A percentile compares a stretch with the other conserved stretches of the same genome.
Conservation (phyloP, 176 grass and related monocot species). For the Aegilops bicornis region DNA sequence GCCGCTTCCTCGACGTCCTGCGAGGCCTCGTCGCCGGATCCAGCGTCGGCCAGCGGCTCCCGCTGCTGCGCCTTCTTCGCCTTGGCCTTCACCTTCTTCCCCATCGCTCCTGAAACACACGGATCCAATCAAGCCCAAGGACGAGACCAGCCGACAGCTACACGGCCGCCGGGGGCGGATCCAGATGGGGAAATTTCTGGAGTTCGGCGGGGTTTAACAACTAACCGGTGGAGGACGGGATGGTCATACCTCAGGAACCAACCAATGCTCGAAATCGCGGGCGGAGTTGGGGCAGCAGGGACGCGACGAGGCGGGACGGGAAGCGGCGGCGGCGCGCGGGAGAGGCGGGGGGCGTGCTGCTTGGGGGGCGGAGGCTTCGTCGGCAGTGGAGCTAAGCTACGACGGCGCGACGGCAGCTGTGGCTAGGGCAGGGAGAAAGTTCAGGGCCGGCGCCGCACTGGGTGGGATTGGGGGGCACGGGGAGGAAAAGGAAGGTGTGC, state of each 20-base stretch:
- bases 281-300: neutral
- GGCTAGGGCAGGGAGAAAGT: neutral
- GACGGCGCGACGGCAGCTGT: neutral
- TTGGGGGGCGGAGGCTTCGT: neutral
- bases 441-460: conserved; percentile 3
- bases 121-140: conserved; percentile 25
- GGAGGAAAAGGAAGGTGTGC: neutral
- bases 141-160: neutral
- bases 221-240: neutral
- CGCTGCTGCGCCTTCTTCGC: conserved; percentile 31
- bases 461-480: neutral
- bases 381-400: neutral
- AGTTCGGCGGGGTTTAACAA: neutral
- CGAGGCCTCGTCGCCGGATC: conserved; percentile 39
- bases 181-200: neutral
- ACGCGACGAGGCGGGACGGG: neutral
- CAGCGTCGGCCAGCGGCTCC: conserved; percentile 21
- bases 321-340: neutral
- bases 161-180: neutral
- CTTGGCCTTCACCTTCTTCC: conserved; percentile 53
- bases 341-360: neutral
- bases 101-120: conserved; percentile 41
- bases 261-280: neutral
- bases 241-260: neutral
- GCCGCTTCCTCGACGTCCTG: conserved; percentile 31